phyloP scores from a whole-genome alignment of 192 early-diverging fungal genomes.

The Paraglomus occultum region DNA sequence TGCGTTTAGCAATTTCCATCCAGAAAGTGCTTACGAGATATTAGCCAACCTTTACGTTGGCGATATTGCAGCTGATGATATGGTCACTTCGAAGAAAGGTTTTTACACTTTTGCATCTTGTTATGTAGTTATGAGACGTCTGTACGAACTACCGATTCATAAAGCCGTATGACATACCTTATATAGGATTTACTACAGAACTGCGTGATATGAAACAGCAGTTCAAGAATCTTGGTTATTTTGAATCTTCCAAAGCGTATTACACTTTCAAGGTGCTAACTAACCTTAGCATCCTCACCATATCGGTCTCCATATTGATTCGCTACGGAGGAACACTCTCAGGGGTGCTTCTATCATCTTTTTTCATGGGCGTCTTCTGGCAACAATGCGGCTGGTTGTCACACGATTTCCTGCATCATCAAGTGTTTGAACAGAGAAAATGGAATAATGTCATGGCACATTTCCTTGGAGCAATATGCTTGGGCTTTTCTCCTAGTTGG shows the following conservation, averaged over 20 bases:
- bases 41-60: constrained; percentile 76
- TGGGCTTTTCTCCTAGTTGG: constrained; percentile 77
- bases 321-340: constrained; percentile 49
- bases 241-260: constrained; percentile 66
- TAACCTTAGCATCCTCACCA: constrained; percentile 50
- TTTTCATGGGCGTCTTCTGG: constrained; percentile 70
- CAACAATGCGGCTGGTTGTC: constrained; percentile 85
- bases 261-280: constrained; percentile 60
- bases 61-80: constrained; percentile 56
- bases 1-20: constrained; percentile 80
- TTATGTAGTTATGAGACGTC: no score
- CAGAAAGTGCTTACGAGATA: constrained; percentile 56
- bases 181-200: constrained; percentile 52
- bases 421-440: constrained; percentile 67
- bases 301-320: constrained; percentile 51
- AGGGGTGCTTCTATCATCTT: constrained; percentile 54
- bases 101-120: no score
- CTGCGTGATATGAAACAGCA: constrained; percentile 56
- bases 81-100: constrained; percentile 44
- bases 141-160: neutral
- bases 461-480: constrained; percentile 71
- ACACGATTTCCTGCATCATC: constrained; percentile 82
- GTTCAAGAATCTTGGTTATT: constrained; percentile 56
- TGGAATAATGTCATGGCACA: constrained; percentile 63
- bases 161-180: constrained; percentile 11